Evolutionary conservation across 345 rosid species (phyloP).

Genomic region (Gossypium bickii): DNA sequence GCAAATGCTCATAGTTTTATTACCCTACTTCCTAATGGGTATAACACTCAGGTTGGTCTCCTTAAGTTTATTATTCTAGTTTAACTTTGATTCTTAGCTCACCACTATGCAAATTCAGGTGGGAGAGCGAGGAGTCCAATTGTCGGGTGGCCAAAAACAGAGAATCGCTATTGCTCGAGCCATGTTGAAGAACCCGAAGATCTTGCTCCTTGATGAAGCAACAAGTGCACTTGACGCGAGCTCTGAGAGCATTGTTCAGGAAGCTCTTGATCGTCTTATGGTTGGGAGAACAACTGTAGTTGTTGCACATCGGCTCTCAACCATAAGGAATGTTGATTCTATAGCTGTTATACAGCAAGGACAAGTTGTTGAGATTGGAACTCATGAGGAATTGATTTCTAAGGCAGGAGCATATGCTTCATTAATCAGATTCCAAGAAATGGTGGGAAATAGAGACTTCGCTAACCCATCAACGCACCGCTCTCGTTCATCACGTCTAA

Average conservation of each 20-base stretch:
- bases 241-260: conserved; percentile 97
- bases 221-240: conserved; percentile 98
- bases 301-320: conserved; percentile 95
- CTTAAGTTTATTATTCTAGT: neutral
- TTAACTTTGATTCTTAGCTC: neutral
- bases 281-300: conserved; percentile 95
- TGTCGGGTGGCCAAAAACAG: conserved; percentile 98
- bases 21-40: conserved; percentile 85
- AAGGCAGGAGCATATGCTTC: conserved; percentile 86
- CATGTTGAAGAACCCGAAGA: conserved; percentile 89
- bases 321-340: conserved; percentile 86
- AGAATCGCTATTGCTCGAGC: conserved; percentile 99
- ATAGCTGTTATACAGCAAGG: conserved; percentile 98
- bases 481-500: conserved; percentile 79
- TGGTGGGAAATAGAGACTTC: conserved; percentile 82
- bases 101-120: conserved; percentile 40
- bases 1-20: conserved; percentile 96
- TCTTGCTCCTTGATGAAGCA: conserved; percentile 95
- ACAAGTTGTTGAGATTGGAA: conserved; percentile 94
- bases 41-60: conserved; percentile 75
- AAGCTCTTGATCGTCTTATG: conserved; percentile 95
- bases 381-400: conserved; percentile 82
- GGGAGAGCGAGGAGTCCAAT: conserved; percentile 95
- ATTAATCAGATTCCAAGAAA: conserved; percentile 89
- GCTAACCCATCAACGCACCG: conserved; percentile 82